Percentiles rank a stretch among this genome's conserved stretches.
phyloP scores from a whole-genome alignment of 345 rosid genomes.

The Garcia nutans region DNA sequence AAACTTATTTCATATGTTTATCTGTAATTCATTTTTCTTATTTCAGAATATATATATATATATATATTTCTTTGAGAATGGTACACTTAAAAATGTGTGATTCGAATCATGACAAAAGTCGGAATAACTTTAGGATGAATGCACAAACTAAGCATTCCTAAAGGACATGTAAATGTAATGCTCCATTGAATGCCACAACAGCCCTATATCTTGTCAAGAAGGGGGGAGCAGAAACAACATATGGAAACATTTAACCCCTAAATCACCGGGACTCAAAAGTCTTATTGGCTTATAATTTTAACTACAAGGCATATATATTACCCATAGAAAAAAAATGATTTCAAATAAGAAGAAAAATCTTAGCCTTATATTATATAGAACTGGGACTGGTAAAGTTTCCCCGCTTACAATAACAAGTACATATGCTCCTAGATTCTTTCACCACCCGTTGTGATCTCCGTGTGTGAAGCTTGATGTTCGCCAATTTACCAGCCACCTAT shows the following conservation, averaged over 20 bases:
- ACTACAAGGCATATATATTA: constrained; percentile 1
- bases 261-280: not conserved
- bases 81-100: too few species aligned
- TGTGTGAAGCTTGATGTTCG: constrained; percentile 79
- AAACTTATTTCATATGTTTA: too few species aligned
- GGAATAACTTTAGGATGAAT: too few species aligned
- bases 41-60: too few species aligned
- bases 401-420: constrained; percentile 75
- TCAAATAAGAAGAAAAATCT: not conserved
- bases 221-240: too few species aligned
- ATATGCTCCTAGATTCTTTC: constrained; percentile 71
- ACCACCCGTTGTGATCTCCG: constrained; percentile 72
- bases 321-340: not conserved
- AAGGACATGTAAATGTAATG: too few species aligned
- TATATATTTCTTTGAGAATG: too few species aligned
- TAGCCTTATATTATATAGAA: constrained; percentile 3
- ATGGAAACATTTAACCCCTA: not conserved
- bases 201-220: too few species aligned
- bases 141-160: too few species aligned
- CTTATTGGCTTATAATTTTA: not conserved
- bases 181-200: too few species aligned
- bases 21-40: too few species aligned
- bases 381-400: constrained; percentile 43
- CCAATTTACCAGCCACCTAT: constrained; percentile 85
- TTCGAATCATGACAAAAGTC: too few species aligned